phyloP scores from a whole-genome alignment of 2,329 filamentous ascomycete genomes.

The Trichoderma citrinoviride region DNA sequence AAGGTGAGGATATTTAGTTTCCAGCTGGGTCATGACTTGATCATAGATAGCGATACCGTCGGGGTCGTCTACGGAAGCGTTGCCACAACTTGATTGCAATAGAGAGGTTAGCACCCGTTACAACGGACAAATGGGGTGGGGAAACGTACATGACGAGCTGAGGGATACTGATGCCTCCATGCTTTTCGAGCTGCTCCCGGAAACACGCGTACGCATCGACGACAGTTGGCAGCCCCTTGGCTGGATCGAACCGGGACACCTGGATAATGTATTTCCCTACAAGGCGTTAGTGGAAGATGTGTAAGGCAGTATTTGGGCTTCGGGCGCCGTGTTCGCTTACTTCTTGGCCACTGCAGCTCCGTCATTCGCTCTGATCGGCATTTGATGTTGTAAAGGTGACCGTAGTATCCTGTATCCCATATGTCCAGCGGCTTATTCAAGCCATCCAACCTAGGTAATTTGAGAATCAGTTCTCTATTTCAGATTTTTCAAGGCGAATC shows the following conservation, averaged over 20 bases:
- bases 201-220: slow-evolving; percentile 74
- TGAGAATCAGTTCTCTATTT: neutral
- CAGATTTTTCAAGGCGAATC: no score
- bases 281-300: neutral
- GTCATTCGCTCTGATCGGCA: slow-evolving; percentile 59
- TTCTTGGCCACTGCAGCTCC: slow-evolving; percentile 56
- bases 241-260: slow-evolving; percentile 78
- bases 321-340: slow-evolving; percentile 30
- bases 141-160: slow-evolving; percentile 64
- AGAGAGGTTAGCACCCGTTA: neutral
- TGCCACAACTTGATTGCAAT: slow-evolving; percentile 53
- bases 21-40: slow-evolving; percentile 65
- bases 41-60: slow-evolving; percentile 72
- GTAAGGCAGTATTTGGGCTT: neutral
- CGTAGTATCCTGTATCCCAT: slow-evolving; percentile 72
- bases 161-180: slow-evolving; percentile 48
- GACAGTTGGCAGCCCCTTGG: slow-evolving; percentile 77
- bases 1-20: slow-evolving; percentile 61
- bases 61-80: slow-evolving; percentile 78
- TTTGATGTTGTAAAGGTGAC: slow-evolving; percentile 66
- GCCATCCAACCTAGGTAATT: slow-evolving; percentile 63
- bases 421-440: slow-evolving; percentile 71
- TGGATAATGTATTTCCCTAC: slow-evolving; percentile 71
- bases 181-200: slow-evolving; percentile 56
- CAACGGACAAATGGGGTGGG: neutral